phyloP scores from a whole-genome alignment of 768 basidiomycete species.

The Russula virescens region DNA sequence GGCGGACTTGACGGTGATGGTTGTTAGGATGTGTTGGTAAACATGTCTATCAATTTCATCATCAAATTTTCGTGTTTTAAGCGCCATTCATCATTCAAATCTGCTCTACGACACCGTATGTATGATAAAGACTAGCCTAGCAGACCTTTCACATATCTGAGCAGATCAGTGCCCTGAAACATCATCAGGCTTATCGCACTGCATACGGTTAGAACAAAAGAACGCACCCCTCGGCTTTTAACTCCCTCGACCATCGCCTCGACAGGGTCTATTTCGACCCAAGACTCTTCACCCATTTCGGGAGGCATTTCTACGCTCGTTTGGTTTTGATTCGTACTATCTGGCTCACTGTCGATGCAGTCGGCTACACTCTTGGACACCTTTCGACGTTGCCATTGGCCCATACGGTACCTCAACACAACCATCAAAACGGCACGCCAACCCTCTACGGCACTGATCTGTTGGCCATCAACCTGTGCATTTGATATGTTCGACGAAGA shows the following conservation, averaged over 20 bases:
- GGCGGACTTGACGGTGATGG: background rate
- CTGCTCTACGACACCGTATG: no score
- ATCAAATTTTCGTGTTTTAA: no score
- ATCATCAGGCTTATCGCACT: background rate
- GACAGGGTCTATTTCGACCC: constrained; percentile 42
- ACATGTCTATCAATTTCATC: no score
- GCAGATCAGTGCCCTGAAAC: constrained; percentile 41
- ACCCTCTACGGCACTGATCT: constrained; percentile 50
- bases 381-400: constrained; percentile 46
- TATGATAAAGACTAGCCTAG: constrained; percentile 5
- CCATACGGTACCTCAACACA: constrained; percentile 59
- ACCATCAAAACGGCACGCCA: constrained; percentile 76
- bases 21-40: background rate
- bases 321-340: background rate
- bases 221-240: constrained; percentile 60
- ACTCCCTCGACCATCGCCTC: constrained; percentile 74
- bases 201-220: background rate
- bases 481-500: constrained; percentile 30
- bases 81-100: no score
- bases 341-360: constrained; percentile 1
- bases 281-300: constrained; percentile 31
- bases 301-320: constrained; percentile 16
- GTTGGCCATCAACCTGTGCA: constrained; percentile 31
- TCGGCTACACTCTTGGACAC: constrained; percentile 20
- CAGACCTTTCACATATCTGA: constrained; percentile 23